Evolutionary conservation across 2,329 filamentous ascomycete genomes (phyloP).

Genomic region (Diaporthe citrichinensis): DNA sequence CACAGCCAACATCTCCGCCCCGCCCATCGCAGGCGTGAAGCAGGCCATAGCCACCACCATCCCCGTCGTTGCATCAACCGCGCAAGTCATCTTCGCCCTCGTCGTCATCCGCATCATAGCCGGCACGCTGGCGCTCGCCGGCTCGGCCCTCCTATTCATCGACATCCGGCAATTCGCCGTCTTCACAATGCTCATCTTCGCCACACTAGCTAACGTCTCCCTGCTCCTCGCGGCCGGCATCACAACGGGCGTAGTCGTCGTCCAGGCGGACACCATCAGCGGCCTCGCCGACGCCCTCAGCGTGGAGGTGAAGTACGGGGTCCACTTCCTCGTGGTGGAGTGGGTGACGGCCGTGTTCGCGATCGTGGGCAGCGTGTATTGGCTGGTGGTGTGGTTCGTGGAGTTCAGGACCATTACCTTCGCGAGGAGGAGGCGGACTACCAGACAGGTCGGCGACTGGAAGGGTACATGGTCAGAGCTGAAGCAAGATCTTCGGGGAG

Average conservation of each 20-base stretch:
- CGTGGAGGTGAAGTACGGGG: background rate
- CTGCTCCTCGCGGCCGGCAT: background rate
- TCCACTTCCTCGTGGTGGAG: background rate
- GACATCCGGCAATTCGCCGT: slow-evolving; percentile 8
- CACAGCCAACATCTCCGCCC: background rate
- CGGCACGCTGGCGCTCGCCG: background rate
- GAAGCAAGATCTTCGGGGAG: background rate
- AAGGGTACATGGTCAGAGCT: background rate
- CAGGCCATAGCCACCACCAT: background rate
- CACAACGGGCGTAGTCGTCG: background rate
- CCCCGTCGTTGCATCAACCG: background rate
- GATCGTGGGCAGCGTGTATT: slow-evolving; percentile 3
- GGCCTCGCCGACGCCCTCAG: background rate
- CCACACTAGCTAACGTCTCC: background rate
- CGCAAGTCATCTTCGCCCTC: background rate
- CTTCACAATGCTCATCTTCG: slow-evolving; percentile 3
- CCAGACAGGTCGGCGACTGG: slow-evolving; percentile 3
- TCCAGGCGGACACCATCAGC: background rate
- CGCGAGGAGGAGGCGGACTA: background rate
- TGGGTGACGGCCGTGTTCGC: background rate
- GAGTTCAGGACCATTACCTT: background rate
- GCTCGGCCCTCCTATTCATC: background rate
- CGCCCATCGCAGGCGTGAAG: background rate
- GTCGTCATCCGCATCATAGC: background rate
- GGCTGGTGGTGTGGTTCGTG: slow-evolving; percentile 1